A percentile compares a stretch with the other conserved stretches of the same genome.
phyloP scores from a whole-genome alignment of 1,284 basidiomycete genomes.

The Leccinum pachyderme region DNA sequence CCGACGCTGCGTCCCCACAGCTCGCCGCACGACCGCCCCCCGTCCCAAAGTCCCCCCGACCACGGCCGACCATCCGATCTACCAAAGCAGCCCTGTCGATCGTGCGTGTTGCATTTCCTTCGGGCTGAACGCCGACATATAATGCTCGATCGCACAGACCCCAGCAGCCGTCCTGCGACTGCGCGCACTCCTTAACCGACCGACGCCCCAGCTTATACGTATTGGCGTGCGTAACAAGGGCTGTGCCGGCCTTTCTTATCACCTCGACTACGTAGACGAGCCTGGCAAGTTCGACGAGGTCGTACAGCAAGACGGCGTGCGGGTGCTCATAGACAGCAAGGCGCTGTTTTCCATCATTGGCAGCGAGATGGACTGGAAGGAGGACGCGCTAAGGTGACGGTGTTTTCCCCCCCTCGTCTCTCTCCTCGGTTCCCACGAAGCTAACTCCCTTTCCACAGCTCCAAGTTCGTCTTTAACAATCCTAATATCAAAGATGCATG shows the following conservation, averaged over 20 bases:
- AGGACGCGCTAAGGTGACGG: constrained; percentile 82
- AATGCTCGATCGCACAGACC: constrained; percentile 59
- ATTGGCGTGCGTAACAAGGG: constrained; percentile 98
- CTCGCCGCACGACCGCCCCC: constrained; percentile 68
- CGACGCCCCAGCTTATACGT: constrained; percentile 89
- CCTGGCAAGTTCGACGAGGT: constrained; percentile 95
- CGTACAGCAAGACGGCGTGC: constrained; percentile 94
- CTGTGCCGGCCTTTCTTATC: constrained; percentile 97
- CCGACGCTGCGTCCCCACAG: constrained; percentile 66
- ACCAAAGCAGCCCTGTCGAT: constrained; percentile 83
- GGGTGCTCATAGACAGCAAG: constrained; percentile 94
- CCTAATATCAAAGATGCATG: constrained; percentile 90
- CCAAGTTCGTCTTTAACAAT: constrained; percentile 92
- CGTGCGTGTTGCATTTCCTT: constrained; percentile 48
- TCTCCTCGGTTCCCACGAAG: not conserved
- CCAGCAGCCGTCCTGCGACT: constrained; percentile 78
- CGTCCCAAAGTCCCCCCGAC: constrained; percentile 59
- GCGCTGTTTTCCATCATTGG: constrained; percentile 98
- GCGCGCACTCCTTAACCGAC: constrained; percentile 66
- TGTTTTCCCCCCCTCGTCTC: not conserved
- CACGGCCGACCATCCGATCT: constrained; percentile 65
- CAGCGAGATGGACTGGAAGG: constrained; percentile 98
- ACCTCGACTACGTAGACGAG: constrained; percentile 93
- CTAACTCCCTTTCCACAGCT: constrained; percentile 41
- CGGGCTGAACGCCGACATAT: not conserved